phyloP scores from a whole-genome alignment of 1,284 basidiomycete species.

The Rhizoctonia solani region DNA sequence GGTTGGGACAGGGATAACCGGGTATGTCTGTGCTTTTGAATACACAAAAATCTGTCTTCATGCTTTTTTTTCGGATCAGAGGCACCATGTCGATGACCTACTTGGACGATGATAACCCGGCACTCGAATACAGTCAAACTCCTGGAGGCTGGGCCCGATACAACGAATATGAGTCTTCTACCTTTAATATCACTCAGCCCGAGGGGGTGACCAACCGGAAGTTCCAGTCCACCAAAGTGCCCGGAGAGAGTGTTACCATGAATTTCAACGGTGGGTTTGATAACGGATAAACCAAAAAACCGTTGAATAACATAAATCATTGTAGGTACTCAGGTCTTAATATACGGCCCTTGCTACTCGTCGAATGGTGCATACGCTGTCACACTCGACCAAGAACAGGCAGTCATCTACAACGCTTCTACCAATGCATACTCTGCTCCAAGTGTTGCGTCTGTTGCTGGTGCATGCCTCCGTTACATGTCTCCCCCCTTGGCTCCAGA shows the following conservation, averaged over 20 bases:
- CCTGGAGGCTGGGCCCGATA: slow-evolving; percentile 21
- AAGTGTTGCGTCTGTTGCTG: background rate
- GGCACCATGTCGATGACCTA: background rate
- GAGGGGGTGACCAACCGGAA: background rate
- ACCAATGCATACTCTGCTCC: slow-evolving; percentile 22
- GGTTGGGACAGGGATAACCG: slow-evolving; percentile 16
- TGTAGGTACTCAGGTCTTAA: slow-evolving; percentile 20
- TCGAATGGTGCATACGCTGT: slow-evolving; percentile 25
- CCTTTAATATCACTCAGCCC: slow-evolving; percentile 17
- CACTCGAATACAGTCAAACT: slow-evolving; percentile 4
- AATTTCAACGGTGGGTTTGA: slow-evolving; percentile 15
- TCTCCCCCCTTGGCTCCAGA: slow-evolving; percentile 9
- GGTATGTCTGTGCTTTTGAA: background rate
- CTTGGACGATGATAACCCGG: background rate
- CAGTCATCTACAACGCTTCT: slow-evolving; percentile 26
- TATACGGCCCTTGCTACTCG: slow-evolving; percentile 27
- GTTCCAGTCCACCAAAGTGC: slow-evolving; percentile 3
- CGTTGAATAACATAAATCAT: background rate
- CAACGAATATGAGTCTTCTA: background rate
- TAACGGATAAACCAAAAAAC: background rate
- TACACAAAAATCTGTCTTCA: background rate
- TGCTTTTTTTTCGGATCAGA: background rate
- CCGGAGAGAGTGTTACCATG: slow-evolving; percentile 11
- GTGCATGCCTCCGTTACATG: slow-evolving; percentile 23
- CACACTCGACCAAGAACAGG: background rate